These are phyloP conservation scores for Bryoerythrophyllum caledonicum DNA, from an alignment of 225 moss, liverwort and hornwort species.

Conservation along the genomic window DNA sequence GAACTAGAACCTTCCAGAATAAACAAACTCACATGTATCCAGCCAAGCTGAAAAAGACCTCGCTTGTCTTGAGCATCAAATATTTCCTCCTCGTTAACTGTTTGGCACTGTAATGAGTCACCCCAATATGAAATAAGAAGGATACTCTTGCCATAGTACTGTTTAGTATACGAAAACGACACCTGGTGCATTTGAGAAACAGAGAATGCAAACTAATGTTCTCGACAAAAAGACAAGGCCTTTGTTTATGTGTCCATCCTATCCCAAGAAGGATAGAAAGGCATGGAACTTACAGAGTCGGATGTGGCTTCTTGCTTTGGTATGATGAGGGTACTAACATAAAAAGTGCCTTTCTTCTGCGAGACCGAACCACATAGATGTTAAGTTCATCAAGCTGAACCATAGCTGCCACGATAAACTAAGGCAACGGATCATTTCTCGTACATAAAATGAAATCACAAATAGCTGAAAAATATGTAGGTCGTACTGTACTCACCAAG, in stretches of 20 bases:
- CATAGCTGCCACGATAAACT: neutral
- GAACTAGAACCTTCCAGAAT: neutral
- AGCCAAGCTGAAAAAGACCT: conserved; percentile 83
- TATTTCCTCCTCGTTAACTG: conserved; percentile 86
- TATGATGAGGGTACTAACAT: conserved; percentile 71
- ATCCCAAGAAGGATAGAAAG: neutral
- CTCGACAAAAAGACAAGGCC: neutral
- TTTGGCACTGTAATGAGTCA: conserved; percentile 62
- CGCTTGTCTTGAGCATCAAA: conserved; percentile 84
- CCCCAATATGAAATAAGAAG: conserved; percentile 9
- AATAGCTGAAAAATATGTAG: conserved; percentile 1
- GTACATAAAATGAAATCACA: neutral
- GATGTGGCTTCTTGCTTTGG: conserved; percentile 92
- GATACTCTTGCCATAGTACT: neutral
- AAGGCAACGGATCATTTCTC: neutral
- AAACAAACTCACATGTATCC: conserved; percentile 76
- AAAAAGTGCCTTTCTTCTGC: conserved; percentile 74
- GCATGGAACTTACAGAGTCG: conserved; percentile 66
- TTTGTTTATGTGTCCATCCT: neutral
- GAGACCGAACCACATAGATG: conserved; percentile 10
- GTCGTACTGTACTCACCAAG: conserved; percentile 57
- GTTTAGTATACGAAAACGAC: neutral
- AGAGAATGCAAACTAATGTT: neutral
- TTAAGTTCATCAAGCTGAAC: conserved; percentile 11
- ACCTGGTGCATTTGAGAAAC: neutral